Conservation (phyloP, 768 basidiomycete species). For the Tephrocybe sp. region DNA sequence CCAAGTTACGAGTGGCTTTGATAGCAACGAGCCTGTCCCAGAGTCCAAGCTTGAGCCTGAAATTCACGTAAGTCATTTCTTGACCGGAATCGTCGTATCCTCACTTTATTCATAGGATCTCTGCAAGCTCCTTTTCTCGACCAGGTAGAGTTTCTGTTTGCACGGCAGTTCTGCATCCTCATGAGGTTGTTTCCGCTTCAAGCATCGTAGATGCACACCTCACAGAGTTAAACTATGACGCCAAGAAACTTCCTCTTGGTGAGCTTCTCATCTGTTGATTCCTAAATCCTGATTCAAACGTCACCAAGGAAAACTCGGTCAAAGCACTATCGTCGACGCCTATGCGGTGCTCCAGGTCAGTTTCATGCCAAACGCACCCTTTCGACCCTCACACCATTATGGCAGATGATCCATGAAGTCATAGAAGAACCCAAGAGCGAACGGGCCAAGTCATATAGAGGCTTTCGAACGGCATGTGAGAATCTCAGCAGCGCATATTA, state of each 20-base stretch:
- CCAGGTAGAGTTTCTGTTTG: not conserved
- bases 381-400: not conserved
- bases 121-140: not conserved
- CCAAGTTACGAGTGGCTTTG: too few relatives aligned
- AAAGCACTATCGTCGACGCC: not conserved
- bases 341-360: not conserved
- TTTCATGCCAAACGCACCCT: not conserved
- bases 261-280: not conserved
- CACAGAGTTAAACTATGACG: not conserved
- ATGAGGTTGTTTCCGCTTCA: too few relatives aligned
- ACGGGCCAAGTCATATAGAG: not conserved
- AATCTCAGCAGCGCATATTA: not conserved
- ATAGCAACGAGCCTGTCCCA: not conserved
- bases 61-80: not conserved
- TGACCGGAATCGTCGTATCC: not conserved
- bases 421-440: not conserved
- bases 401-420: not conserved
- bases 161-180: too few relatives aligned
- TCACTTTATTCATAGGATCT: not conserved
- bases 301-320: not conserved
- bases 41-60: not conserved
- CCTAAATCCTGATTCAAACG: not conserved
- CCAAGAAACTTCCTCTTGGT: not conserved
- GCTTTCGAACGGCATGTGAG: not conserved
- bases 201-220: not conserved